Evolutionary conservation across 495 filamentous ascomycete species (phyloP), one percentile per base, ranked within the genome.

Genomic region (Aspergillus mulundensis): DNA sequence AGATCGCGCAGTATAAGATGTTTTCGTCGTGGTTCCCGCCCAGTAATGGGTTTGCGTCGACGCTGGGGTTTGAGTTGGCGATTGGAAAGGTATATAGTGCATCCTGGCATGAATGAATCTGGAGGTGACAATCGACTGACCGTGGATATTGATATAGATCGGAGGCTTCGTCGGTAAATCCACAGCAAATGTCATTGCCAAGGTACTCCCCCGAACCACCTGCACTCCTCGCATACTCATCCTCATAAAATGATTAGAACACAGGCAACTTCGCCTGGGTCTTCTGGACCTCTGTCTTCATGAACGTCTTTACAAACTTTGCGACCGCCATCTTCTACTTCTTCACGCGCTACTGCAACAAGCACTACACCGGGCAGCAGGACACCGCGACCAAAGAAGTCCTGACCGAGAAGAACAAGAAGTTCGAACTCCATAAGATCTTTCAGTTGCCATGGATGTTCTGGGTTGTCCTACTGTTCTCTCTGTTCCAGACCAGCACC

Each of bases 21-120:
- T 78, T 77, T 47, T 78, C 75, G 0, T 76, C 73, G 0, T 78
- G 74, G 74, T 77, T 78, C 56, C 62, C 74, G 1, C 73, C 75
- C 1, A 75, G 63, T 30, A 70, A 72, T 56, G 75, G 75, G 18
- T 78, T 78, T 58, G 74, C 73, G 10, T 73, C 73, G 0, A 76
- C 71, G 11, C 61, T 78, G 3, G 70, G 63, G 0, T 71, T 75
- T 40, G 72, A 77, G 59, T 57, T 77, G 42, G 74, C 68, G 0
- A 69, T 77, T 57, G 71, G 74, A 8, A 77, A 75, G 57, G 70
- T 70, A 57, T 7, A 7, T 25, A 63, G 61, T n/a, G n/a, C n/a
- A n/a, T n/a, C n/a, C n/a, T n/a, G n/a, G n/a, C n/a, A n/a, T n/a
- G n/a, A n/a, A n/a, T n/a, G n/a, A n/a, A n/a, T n/a, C n/a, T n/a